These are phyloP conservation scores for Colletotrichum limetticola DNA, from an alignment of 2,329 filamentous ascomycete genomes.

Conservation along the genomic window DNA sequence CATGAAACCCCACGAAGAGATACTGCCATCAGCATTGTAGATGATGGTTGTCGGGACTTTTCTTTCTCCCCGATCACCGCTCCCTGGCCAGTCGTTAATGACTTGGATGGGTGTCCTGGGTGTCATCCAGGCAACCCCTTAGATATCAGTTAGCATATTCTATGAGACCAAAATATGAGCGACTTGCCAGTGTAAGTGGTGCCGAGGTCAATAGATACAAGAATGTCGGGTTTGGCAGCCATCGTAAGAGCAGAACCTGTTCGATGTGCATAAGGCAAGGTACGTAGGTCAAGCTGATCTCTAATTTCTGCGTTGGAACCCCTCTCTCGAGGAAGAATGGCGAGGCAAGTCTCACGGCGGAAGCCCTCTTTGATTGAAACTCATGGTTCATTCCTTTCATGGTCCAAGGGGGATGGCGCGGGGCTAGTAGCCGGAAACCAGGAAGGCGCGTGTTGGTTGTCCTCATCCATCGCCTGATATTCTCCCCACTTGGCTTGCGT, in stretches of 20 bases:
- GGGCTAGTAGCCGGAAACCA: too few species aligned
- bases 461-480: background rate
- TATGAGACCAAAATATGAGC: background rate
- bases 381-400: background rate
- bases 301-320: background rate
- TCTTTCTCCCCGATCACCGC: conserved; percentile 62
- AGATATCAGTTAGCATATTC: conserved; percentile 2
- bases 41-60: conserved; percentile 64
- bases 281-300: background rate
- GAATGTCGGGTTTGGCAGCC: conserved; percentile 37
- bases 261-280: background rate
- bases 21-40: conserved; percentile 52
- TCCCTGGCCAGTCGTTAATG: conserved; percentile 65
- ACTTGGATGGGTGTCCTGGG: conserved; percentile 52
- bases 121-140: conserved; percentile 52
- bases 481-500: background rate
- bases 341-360: background rate
- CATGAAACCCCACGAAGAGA: conserved; percentile 65
- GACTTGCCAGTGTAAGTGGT: conserved; percentile 56
- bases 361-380: background rate
- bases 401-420: too few species aligned
- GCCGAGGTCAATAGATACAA: conserved; percentile 56
- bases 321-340: background rate
- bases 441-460: background rate
- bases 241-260: background rate